Base-by-base conservation (phyloP, 1,139 yeast genomes). In the Debaryomyces sp. region DNA sequence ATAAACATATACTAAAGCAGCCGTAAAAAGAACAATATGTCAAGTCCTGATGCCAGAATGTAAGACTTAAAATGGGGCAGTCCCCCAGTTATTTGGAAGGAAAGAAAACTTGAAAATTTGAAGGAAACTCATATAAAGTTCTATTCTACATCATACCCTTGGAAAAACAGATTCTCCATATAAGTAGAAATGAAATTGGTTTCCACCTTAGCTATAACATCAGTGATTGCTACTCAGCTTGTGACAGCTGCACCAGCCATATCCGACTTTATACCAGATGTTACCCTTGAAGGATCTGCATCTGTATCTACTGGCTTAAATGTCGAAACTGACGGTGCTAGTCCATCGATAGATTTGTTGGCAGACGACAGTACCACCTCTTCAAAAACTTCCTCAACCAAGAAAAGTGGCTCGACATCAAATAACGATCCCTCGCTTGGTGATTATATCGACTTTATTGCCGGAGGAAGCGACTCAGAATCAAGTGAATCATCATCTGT, bases 201-300 rank as follows among this genome's bases (percentile, higher is more conserved):
- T 21, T 42, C 45, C 24, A 40, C 18, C 32, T 13, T 46, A 7
- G 38, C 47, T 9, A 38, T 42, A 15, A 44, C 50, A n/a, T 27
- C 41, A 12, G 43, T 43, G 15, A 24, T 46, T 38, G 41, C 48
- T 17, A 24, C 47, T 15, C 39, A 38, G 27, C 34, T 46, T 15
- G 46, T 33, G 10, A 33, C 23, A 9, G 46, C 46, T 15, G 44
- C 44, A 9, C 46, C 46, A 39, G 41, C 46, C 10, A 12, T 35
- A 12, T 62, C 70, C 17, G 68, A 62, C 8, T 54, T 67, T 37
- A 55, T 64, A 22, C 56, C 60, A 26, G 53, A 57, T 17, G 55
- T 67, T 41, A 56, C 67, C 13, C 52, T 62, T 15, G 49, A 61
- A 48, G 56, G 52, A 46, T 54, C 60, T 48, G 57, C 53, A 46